A percentile compares a stretch with the other conserved stretches of the same genome.
Conservation (phyloP, 352 stramenopile species). For the Pythium apleroticum region DNA sequence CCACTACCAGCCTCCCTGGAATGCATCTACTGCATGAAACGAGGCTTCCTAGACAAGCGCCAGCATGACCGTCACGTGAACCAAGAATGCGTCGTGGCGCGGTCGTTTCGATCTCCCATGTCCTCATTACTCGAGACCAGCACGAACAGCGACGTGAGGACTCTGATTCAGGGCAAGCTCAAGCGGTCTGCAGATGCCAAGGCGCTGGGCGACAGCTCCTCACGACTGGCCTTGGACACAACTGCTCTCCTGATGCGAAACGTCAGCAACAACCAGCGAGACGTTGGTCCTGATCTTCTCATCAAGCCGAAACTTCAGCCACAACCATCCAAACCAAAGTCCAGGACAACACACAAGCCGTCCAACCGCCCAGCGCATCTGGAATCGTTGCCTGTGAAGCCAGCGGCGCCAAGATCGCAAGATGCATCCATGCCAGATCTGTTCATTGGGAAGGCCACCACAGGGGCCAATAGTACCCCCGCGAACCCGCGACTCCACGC, state of each 20-base stretch:
- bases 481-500: not conserved
- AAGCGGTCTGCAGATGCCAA: conserved; percentile 12
- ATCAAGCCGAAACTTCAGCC: not conserved
- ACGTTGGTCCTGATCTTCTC: not conserved
- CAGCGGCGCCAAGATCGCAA: not conserved
- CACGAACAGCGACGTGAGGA: conserved; percentile 6
- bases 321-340: not conserved
- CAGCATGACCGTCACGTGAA: conserved; percentile 39
- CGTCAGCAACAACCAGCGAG: conserved; percentile 11
- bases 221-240: conserved; percentile 1
- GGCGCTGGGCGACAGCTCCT: conserved; percentile 7
- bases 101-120: conserved; percentile 28
- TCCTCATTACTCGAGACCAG: not conserved
- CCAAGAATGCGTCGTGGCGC: conserved; percentile 39
- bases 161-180: conserved; percentile 22
- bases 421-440: not conserved
- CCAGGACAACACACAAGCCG: conserved; percentile 5
- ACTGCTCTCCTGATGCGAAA: not conserved
- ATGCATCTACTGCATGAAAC: conserved; percentile 49
- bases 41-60: conserved; percentile 25
- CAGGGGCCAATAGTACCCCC: not conserved
- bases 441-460: conserved; percentile 1
- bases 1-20: conserved; percentile 14
- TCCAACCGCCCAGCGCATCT: conserved; percentile 7
- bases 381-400: not conserved